These are phyloP conservation scores for Akanthomyces uredinophilus DNA, from an alignment of 2,329 filamentous ascomycete species.

Conservation along the genomic window DNA sequence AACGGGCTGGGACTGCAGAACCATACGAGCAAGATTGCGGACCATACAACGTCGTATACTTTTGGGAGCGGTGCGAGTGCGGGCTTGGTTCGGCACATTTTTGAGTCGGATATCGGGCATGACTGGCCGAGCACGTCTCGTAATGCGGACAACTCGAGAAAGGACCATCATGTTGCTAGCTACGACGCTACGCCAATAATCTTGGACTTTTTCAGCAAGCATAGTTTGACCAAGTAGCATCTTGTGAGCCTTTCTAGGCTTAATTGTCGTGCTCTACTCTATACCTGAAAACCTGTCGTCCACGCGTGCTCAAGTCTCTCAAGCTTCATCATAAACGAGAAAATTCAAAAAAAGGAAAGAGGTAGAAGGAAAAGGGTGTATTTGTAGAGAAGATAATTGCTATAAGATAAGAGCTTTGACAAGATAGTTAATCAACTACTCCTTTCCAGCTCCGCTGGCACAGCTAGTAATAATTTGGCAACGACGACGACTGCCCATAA, in stretches of 20 bases:
- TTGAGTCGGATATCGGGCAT: conserved; percentile 28
- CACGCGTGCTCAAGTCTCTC: too few relatives aligned
- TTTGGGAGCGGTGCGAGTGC: conserved; percentile 21
- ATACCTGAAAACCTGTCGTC: too few relatives aligned
- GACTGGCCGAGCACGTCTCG: conserved; percentile 34
- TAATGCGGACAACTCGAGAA: conserved; percentile 29
- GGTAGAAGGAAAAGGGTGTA: too few relatives aligned
- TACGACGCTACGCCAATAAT: conserved; percentile 35
- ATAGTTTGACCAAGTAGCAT: background rate
- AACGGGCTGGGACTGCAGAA: conserved; percentile 22
- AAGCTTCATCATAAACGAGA: too few relatives aligned
- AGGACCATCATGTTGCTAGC: conserved; percentile 26
- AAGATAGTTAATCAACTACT: too few relatives aligned
- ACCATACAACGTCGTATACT: conserved; percentile 25
- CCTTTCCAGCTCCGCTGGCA: too few relatives aligned
- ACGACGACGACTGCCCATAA: background rate
- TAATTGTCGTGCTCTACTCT: background rate
- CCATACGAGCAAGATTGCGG: conserved; percentile 16
- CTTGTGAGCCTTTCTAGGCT: too few relatives aligned
- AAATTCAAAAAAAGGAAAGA: too few relatives aligned
- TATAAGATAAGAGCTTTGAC: too few relatives aligned
- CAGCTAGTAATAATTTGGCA: background rate
- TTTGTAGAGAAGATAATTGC: too few relatives aligned
- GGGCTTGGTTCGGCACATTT: conserved; percentile 27
- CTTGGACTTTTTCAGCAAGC: conserved; percentile 31